Percentiles rank a stretch among this genome's conserved stretches.
Conservation (phyloP, 2,329 filamentous ascomycete genomes). For the Alternaria ventricosa region DNA sequence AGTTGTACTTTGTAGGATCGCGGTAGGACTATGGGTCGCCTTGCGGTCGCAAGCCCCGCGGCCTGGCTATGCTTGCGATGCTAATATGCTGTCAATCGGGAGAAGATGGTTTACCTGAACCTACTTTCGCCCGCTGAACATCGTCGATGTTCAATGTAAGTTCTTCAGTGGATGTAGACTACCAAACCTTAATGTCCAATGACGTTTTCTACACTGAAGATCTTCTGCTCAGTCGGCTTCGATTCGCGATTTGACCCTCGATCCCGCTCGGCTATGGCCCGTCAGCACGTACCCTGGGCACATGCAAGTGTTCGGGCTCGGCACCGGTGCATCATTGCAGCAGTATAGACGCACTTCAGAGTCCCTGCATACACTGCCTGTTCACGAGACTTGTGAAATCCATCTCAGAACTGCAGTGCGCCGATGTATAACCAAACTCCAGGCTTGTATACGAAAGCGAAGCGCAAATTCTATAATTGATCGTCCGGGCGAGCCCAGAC, state of each 20-base stretch:
- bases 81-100: background rate
- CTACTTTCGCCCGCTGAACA: background rate
- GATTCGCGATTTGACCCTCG: background rate
- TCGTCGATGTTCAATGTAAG: background rate
- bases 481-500: background rate
- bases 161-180: background rate
- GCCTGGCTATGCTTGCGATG: background rate
- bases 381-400: background rate
- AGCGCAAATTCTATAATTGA: background rate
- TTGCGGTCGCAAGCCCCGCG: background rate
- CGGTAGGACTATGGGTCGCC: background rate
- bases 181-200: background rate
- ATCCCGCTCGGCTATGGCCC: background rate
- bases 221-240: background rate
- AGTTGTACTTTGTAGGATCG: background rate
- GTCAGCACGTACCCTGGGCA: background rate
- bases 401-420: background rate
- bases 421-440: background rate
- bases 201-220: background rate
- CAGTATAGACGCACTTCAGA: background rate
- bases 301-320: background rate
- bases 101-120: background rate
- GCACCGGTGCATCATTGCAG: background rate
- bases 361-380: background rate
- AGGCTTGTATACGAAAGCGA: background rate